A percentile compares a stretch with the other conserved stretches of the same genome.
Conservation (phyloP, 371 early-diverging fungal genomes). For the Mortierella sp. region DNA sequence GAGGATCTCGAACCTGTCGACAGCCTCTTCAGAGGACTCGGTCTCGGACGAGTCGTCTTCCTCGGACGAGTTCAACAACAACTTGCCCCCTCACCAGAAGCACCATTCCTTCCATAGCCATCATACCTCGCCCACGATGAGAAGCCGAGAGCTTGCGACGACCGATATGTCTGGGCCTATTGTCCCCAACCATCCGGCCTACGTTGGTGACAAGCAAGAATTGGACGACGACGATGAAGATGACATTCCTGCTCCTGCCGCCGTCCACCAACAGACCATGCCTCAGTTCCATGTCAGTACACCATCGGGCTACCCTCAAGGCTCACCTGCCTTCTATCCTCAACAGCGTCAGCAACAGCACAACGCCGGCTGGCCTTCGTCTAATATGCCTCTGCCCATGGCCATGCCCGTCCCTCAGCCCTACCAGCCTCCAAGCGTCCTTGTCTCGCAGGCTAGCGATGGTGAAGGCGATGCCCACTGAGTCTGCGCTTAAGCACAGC, state of each 20-base stretch:
- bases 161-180: constrained; percentile 4
- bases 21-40: constrained; percentile 27
- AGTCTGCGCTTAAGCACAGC: neutral
- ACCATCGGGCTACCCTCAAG: neutral
- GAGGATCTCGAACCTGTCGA: constrained; percentile 32
- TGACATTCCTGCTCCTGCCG: constrained; percentile 7
- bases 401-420: constrained; percentile 14
- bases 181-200: constrained; percentile 19
- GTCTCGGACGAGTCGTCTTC: constrained; percentile 21
- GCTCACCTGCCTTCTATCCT: neutral
- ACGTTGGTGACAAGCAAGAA: constrained; percentile 46
- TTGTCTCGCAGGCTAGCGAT: constrained; percentile 1
- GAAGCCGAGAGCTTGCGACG: constrained; percentile 2
- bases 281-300: constrained; percentile 3
- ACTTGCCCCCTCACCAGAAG: constrained; percentile 45
- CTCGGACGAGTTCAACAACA: constrained; percentile 38
- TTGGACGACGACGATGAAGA: constrained; percentile 42
- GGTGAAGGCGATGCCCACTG: constrained; percentile 11
- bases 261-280: constrained; percentile 12
- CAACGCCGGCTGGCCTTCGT: neutral
- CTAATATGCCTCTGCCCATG: constrained; percentile 26
- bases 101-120: constrained; percentile 53
- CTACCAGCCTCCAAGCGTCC: constrained; percentile 1
- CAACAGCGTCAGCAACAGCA: neutral
- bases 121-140: constrained; percentile 21